Conservation (phyloP, 1,139 yeast genomes). For the Casaregolazyma lundiana region DNA sequence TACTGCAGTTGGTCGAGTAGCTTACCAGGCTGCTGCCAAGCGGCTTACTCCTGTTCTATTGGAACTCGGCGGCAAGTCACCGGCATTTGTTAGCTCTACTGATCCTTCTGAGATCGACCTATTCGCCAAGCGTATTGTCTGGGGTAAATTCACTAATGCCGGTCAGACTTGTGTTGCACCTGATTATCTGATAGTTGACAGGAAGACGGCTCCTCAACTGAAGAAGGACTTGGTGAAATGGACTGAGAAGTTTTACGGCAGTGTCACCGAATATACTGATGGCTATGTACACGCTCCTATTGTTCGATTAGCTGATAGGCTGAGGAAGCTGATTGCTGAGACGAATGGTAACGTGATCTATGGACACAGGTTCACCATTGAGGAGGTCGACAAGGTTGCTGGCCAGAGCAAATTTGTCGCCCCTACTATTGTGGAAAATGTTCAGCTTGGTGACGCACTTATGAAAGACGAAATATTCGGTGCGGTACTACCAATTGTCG, state of each 20-base stretch:
- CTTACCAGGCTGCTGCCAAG: slow-evolving; percentile 80
- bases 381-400: slow-evolving; percentile 5
- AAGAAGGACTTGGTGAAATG: slow-evolving; percentile 42
- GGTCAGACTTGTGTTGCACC: slow-evolving; percentile 93
- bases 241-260: slow-evolving; percentile 46
- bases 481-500: slow-evolving; percentile 73
- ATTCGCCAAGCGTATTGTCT: slow-evolving; percentile 63
- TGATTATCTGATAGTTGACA: slow-evolving; percentile 72
- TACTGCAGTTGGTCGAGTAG: slow-evolving; percentile 66
- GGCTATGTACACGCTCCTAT: slow-evolving; percentile 61
- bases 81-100: slow-evolving; percentile 55
- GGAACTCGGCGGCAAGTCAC: slow-evolving; percentile 94
- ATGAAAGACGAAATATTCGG: slow-evolving; percentile 83
- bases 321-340: slow-evolving; percentile 42
- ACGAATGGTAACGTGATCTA: slow-evolving; percentile 53
- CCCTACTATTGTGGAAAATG: slow-evolving; percentile 67
- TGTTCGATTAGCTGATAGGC: slow-evolving; percentile 51
- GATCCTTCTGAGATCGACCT: slow-evolving; percentile 42
- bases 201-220: slow-evolving; percentile 51
- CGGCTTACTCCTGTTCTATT: slow-evolving; percentile 73
- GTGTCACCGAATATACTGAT: slow-evolving; percentile 34
- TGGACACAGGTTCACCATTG: slow-evolving; percentile 1
- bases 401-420: slow-evolving; percentile 46
- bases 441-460: slow-evolving; percentile 58
- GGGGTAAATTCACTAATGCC: slow-evolving; percentile 78